Base-by-base conservation (phyloP, 2,329 filamentous ascomycete genomes). In the Paecilomyces niveus region DNA sequence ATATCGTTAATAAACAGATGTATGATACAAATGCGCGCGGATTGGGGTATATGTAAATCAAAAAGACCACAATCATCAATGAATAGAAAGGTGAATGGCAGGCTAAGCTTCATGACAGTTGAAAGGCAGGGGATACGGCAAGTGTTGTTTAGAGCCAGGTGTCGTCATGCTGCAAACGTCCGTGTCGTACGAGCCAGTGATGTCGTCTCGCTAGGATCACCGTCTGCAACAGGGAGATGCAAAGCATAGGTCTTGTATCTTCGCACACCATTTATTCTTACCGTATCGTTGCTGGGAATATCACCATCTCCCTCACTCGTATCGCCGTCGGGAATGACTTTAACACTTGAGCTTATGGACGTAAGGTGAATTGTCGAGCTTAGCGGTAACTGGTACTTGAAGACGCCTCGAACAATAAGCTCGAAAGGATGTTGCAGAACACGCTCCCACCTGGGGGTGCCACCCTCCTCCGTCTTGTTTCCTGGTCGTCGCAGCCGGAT, bases 381-480 rank as follows among this genome's bases (percentile, higher is more conserved):
- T 57, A 88, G 75, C 7, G 85, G 85, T 3, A 87, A 75, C 61
- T 84, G 81, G 68, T 99, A 99, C 69, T 92, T 92, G 65, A 99
- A 81, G 13, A 94, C 89, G 22, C 94, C 94, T 66, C 94, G 88
- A 50, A 99, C 84, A 61, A 97, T 93, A 54, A 99, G 82, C 65
- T 97, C 91, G 66, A 97, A 99, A 52, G 93, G 90, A 72, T 97
- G 89, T 63, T 95, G 85, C 55, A 97, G 81, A 53, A 97, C 92
- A 60, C 86, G 84, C 71, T 96, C 91, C 94, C 94, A 99, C 11
- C 92, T 85, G 68, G 89, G 86, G 1, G 87, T 88, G 8, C 93
- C 94, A 49, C 89, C 89, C 51, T 84, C 80, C 68, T 91, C 87
- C 0, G 94, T 97, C 66, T 87, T 87, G 73, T 97, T 99, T 3